phyloP scores from a whole-genome alignment of 2,329 filamentous ascomycete species.

The Pseudofabraea citricarpa region DNA sequence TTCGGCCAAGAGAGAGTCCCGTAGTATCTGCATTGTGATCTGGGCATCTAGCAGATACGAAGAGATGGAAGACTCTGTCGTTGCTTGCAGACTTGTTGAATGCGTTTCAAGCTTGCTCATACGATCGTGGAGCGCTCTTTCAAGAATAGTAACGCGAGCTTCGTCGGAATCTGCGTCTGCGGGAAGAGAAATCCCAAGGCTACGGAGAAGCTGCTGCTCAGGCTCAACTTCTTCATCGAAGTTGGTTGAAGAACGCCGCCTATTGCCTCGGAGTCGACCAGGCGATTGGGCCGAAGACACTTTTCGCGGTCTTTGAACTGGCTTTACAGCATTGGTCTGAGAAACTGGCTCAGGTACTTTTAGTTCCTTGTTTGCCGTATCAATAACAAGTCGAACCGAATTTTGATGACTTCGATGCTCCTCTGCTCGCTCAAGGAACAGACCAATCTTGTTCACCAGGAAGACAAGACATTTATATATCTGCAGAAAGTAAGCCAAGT shows the following conservation, averaged over 20 bases:
- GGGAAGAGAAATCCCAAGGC: conserved; percentile 40
- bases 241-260: conserved; percentile 27
- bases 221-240: conserved; percentile 34
- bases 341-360: conserved; percentile 3
- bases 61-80: conserved; percentile 40
- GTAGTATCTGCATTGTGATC: conserved; percentile 42
- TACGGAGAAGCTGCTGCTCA: conserved; percentile 39
- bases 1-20: conserved; percentile 49
- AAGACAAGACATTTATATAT: conserved; percentile 48
- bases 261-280: conserved; percentile 21
- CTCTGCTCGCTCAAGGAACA: conserved; percentile 37
- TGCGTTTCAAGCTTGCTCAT: conserved; percentile 39
- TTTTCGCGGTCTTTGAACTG: conserved; percentile 13
- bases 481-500: conserved; percentile 27
- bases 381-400: conserved; percentile 33
- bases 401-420: conserved; percentile 42
- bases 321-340: neutral
- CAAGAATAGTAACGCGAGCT: conserved; percentile 20
- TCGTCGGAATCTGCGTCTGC: conserved; percentile 24
- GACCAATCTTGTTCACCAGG: conserved; percentile 41
- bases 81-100: conserved; percentile 40
- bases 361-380: conserved; percentile 41
- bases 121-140: conserved; percentile 31
- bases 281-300: conserved; percentile 12
- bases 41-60: conserved; percentile 42